phyloP scores from a whole-genome alignment of 1,284 basidiomycete species.

The Butyriboletus regius region DNA sequence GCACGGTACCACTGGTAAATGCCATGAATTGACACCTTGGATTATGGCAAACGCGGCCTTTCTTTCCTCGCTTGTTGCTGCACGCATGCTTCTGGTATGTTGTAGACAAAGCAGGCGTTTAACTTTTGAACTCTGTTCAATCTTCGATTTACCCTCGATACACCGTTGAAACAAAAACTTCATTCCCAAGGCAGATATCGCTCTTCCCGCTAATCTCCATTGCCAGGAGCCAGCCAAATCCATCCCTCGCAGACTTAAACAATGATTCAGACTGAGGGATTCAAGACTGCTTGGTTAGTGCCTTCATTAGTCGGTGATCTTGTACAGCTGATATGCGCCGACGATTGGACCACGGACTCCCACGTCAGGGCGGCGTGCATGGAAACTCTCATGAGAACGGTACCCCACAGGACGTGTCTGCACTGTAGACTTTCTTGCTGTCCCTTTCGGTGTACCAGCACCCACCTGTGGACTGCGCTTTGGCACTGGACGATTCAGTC shows the following conservation, averaged over 20 bases:
- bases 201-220: neutral
- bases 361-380: neutral
- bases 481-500: constrained; percentile 4
- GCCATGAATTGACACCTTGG: too few species aligned
- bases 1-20: too few species aligned
- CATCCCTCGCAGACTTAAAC: neutral
- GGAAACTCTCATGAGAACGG: neutral
- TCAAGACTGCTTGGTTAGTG: neutral
- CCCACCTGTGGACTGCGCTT: constrained; percentile 6
- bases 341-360: neutral
- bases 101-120: neutral
- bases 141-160: neutral
- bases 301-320: neutral
- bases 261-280: neutral
- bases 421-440: neutral
- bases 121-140: neutral
- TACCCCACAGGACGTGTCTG: neutral
- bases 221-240: neutral
- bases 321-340: neutral
- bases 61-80: too few species aligned
- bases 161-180: neutral
- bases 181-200: neutral
- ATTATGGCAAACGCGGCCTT: neutral
- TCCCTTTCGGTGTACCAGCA: neutral
- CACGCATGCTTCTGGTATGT: neutral